These are phyloP conservation scores for Phlyctochytrium arcticum DNA, from an alignment of 192 early-diverging fungal genomes.

Conservation along the genomic window DNA sequence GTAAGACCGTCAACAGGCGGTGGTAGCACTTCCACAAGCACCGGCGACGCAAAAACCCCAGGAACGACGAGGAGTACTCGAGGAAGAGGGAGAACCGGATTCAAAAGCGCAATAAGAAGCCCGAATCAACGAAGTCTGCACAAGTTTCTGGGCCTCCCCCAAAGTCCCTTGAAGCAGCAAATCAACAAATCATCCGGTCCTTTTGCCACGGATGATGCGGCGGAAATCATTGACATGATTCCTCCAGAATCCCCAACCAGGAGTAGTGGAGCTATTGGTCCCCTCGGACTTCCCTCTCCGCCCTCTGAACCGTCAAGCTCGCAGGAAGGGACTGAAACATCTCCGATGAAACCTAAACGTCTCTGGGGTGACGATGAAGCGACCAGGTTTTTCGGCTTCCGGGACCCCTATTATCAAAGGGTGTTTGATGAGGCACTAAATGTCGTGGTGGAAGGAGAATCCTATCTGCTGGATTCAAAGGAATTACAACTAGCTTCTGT, in stretches of 20 bases:
- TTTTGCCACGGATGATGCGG: not conserved
- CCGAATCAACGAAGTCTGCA: not conserved
- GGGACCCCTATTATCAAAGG: constrained; percentile 19
- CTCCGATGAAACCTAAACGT: too few relatives aligned
- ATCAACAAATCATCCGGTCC: not conserved
- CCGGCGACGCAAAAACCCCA: too few relatives aligned
- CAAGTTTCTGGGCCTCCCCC: not conserved
- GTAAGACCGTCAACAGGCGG: too few relatives aligned
- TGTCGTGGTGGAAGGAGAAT: not conserved
- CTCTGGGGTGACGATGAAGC: too few relatives aligned
- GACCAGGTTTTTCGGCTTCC: not conserved
- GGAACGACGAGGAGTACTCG: too few relatives aligned
- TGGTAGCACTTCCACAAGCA: too few relatives aligned
- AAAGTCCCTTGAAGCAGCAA: not conserved
- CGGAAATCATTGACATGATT: not conserved
- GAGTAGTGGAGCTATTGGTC: not conserved
- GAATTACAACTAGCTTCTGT: not conserved
- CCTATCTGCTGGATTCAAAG: not conserved
- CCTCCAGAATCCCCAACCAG: too few relatives aligned
- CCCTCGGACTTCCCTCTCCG: not conserved
- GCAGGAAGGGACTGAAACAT: not conserved
- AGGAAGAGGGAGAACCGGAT: too few relatives aligned
- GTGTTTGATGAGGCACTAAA: constrained; percentile 16
- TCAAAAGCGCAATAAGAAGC: too few relatives aligned
- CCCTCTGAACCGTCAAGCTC: not conserved